Evolutionary conservation across 768 basidiomycete genomes (phyloP), one percentile per base, ranked within the genome.

Genomic region (Amanita brunnescens): DNA sequence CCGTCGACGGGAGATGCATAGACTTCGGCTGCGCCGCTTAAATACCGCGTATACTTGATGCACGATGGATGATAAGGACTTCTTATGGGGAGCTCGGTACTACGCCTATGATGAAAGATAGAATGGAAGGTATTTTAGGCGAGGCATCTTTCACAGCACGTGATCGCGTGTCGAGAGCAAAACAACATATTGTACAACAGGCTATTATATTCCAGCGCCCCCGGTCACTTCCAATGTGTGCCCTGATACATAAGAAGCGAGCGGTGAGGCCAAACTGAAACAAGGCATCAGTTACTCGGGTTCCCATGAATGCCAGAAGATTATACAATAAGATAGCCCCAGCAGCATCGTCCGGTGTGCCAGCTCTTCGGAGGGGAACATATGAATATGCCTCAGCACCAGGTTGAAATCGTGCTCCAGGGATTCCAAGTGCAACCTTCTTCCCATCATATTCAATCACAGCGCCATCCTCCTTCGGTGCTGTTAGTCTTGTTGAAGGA

Each of bases 191-290:
- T 34, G 18, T 24, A 12, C 12, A n/a, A 38, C 13, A 23, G 10
- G 33, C 10, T 34, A 10, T 67, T 64, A 87, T 50, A 90, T 89
- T 33, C 87, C 87, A 49, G 74, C 73, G 37, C 90, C 90, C 30
- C 89, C 89, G 33, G 89, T 91, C 18, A 87, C 85, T 64, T 90
- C 87, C 49, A 91, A 70, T 13, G 87, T 90, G 66, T 91, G 90
- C 6, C 89, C 89, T 41, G 77, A 80, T 49, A 92, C 83, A 61
- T 87, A 92, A 2, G 83, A 80, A 12, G 87, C 85, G 20, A 92
- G 69, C 8, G 87, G 87, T 12, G 85, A 88, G 0, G 80, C 80
- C 55, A 91, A 72, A 77, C 86, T 88, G 57, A n/a, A 35, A n/a
- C 8, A 23, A 20, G 7, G 30, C 14, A 30, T 33, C 29, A 53